Evolutionary conservation across 495 filamentous ascomycete genomes (phyloP).

Genomic region (Neurospora hispaniola): DNA sequence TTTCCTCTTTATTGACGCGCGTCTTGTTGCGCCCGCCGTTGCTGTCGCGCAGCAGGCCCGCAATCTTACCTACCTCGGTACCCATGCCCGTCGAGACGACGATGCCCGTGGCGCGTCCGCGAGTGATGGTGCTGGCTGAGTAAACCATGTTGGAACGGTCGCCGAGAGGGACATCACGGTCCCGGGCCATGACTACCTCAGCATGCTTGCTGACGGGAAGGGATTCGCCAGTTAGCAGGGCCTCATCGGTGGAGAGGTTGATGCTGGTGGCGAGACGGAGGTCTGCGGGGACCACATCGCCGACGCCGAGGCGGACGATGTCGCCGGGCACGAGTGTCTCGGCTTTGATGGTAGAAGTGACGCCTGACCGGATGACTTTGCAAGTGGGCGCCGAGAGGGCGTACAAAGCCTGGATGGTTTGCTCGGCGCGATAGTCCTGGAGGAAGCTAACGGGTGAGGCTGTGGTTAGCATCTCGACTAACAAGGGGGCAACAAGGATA

Average conservation of each 20-base stretch:
- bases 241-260: slow-evolving; percentile 45
- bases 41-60: slow-evolving; percentile 44
- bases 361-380: slow-evolving; percentile 60
- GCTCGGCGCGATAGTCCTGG: slow-evolving; percentile 79
- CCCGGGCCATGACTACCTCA: slow-evolving; percentile 18
- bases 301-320: slow-evolving; percentile 65
- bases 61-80: slow-evolving; percentile 77
- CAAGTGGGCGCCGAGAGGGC: slow-evolving; percentile 71
- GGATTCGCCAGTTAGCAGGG: slow-evolving; percentile 58
- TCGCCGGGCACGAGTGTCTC: slow-evolving; percentile 69
- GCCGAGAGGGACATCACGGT: slow-evolving; percentile 44
- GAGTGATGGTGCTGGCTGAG: slow-evolving; percentile 53
- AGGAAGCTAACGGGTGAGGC: slow-evolving; percentile 41
- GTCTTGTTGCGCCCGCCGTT: slow-evolving; percentile 34
- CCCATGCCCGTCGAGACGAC: slow-evolving; percentile 62
- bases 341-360: slow-evolving; percentile 47
- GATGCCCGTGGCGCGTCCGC: slow-evolving; percentile 55
- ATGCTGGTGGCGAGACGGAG: slow-evolving; percentile 62
- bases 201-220: slow-evolving; percentile 32
- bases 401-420: slow-evolving; percentile 73
- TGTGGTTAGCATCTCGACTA: not conserved
- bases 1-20: slow-evolving; percentile 25
- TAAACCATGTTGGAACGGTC: slow-evolving; percentile 63
- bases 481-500: no score
- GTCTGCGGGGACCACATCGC: slow-evolving; percentile 75